A percentile compares a stretch with the other conserved stretches of the same genome.
phyloP scores from a whole-genome alignment of 192 early-diverging fungal genomes.

The Coemansia umbellata region DNA sequence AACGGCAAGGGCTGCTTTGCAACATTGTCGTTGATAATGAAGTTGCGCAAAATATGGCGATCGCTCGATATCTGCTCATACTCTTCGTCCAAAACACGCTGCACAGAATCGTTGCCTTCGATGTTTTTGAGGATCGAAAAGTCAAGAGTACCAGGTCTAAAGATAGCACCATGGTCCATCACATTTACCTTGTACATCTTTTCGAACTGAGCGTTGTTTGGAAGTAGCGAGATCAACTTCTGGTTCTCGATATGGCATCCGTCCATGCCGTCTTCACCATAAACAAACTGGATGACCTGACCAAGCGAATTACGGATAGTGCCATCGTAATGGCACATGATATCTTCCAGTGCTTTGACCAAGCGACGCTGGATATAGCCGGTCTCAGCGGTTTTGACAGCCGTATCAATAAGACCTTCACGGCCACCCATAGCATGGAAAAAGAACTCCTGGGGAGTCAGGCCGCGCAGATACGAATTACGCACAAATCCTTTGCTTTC shows the following conservation, averaged over 20 bases:
- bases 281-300: conserved; percentile 92
- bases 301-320: conserved; percentile 94
- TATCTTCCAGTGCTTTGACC: conserved; percentile 96
- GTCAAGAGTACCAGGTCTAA: conserved; percentile 67
- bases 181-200: conserved; percentile 82
- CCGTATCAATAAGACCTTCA: conserved; percentile 99
- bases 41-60: conserved; percentile 67
- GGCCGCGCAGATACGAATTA: conserved; percentile 64
- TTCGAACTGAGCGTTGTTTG: conserved; percentile 68
- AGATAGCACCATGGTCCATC: conserved; percentile 58
- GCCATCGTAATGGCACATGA: conserved; percentile 97
- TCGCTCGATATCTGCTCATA: conserved; percentile 74
- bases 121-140: conserved; percentile 71
- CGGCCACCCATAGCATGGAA: conserved; percentile 99
- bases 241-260: conserved; percentile 84
- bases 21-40: conserved; percentile 75
- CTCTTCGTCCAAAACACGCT: conserved; percentile 76
- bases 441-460: conserved; percentile 98
- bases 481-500: conserved; percentile 59
- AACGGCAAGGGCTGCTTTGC: conserved; percentile 84
- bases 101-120: conserved; percentile 67
- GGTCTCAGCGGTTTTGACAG: conserved; percentile 98
- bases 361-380: conserved; percentile 99
- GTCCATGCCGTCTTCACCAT: conserved; percentile 99
- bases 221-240: conserved; percentile 65